Evolutionary conservation across 371 early-diverging fungal genomes (phyloP).

Genomic region (Lichtheimia corymbifera): DNA sequence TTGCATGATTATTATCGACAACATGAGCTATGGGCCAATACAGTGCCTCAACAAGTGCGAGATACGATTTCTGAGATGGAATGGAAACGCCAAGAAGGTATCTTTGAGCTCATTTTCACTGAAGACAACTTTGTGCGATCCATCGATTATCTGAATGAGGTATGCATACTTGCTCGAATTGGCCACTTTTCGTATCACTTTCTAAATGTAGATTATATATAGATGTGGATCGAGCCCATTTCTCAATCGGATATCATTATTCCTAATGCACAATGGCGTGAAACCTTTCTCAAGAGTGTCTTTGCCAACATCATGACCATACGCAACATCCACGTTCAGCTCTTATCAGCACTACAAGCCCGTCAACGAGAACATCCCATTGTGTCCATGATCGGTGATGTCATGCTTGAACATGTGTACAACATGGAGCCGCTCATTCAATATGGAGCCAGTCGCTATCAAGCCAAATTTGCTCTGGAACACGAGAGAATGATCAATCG

Average conservation of each 20-base stretch:
- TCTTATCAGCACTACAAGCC: constrained; percentile 65
- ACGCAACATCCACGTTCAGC: constrained; percentile 63
- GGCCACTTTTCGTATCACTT: not conserved
- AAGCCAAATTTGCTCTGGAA: constrained; percentile 78
- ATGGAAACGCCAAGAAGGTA: constrained; percentile 86
- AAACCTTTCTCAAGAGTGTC: constrained; percentile 73
- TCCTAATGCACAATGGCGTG: constrained; percentile 46
- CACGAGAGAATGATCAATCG: constrained; percentile 68
- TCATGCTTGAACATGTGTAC: constrained; percentile 69
- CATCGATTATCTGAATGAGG: constrained; percentile 34
- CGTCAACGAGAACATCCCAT: constrained; percentile 76
- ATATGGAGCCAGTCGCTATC: constrained; percentile 86
- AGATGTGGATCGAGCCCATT: constrained; percentile 73
- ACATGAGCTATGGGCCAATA: constrained; percentile 10
- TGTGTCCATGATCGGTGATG: constrained; percentile 83
- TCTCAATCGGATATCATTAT: constrained; percentile 63
- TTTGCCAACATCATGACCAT: constrained; percentile 83
- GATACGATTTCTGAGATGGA: constrained; percentile 46
- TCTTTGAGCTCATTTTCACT: constrained; percentile 88
- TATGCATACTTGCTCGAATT: constrained; percentile 9
- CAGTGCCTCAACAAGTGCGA: constrained; percentile 15
- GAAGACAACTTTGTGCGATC: constrained; percentile 90
- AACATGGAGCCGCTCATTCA: constrained; percentile 77
- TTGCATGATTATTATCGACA: not conserved
- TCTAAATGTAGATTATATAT: not conserved